Percentiles rank a stretch among this genome's conserved stretches.
Conservation (phyloP, 805 yeast species). For the Yamadazyma takamatsuzukensis region DNA sequence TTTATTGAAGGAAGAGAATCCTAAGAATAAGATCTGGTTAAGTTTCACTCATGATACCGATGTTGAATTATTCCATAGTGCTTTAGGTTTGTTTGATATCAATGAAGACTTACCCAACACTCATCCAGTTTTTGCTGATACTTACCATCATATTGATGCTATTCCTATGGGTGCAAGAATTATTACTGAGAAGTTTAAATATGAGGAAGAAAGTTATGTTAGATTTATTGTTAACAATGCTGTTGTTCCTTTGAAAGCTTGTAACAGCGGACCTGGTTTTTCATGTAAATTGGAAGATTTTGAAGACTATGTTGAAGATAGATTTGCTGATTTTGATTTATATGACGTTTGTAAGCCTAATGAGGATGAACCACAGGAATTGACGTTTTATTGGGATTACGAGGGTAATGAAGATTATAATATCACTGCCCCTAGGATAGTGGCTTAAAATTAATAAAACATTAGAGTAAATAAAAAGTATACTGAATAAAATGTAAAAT, state of each 20-base stretch:
- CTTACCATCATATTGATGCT: slow-evolving; percentile 39
- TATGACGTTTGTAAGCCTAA: slow-evolving; percentile 24
- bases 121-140: slow-evolving; percentile 44
- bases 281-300: slow-evolving; percentile 37
- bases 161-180: slow-evolving; percentile 42
- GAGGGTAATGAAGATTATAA: slow-evolving; percentile 10
- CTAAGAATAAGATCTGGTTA: slow-evolving; percentile 54
- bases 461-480: not conserved
- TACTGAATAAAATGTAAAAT: not conserved
- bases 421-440: slow-evolving; percentile 14
- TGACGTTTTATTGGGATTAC: slow-evolving; percentile 44
- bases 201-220: slow-evolving; percentile 25
- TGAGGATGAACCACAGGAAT: slow-evolving; percentile 18
- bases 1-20: slow-evolving; percentile 41
- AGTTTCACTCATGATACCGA: slow-evolving; percentile 77
- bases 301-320: slow-evolving; percentile 23
- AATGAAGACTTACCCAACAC: slow-evolving; percentile 41
- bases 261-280: slow-evolving; percentile 40
- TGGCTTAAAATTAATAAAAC: slow-evolving; percentile 3
- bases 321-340: slow-evolving; percentile 24
- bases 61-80: slow-evolving; percentile 56
- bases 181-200: slow-evolving; percentile 32
- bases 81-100: slow-evolving; percentile 55
- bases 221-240: slow-evolving; percentile 39
- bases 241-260: slow-evolving; percentile 31